phyloP scores from a whole-genome alignment of 306 rosid species.

The Castanea mollissima region DNA sequence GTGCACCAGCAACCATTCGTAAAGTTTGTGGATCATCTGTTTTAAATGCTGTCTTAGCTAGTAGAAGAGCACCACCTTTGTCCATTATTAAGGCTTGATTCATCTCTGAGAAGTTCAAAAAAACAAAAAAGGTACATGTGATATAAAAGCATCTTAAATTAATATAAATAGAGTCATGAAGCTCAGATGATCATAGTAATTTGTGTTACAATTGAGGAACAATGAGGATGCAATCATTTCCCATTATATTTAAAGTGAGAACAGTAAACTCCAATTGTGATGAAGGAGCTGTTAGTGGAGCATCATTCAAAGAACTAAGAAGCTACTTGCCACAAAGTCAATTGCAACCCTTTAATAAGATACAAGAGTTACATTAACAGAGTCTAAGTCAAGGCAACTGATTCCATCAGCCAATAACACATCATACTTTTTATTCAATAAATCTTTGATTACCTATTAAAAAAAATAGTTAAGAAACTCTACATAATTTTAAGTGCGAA shows the following conservation, averaged over 20 bases:
- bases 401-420: too few species aligned
- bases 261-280: neutral
- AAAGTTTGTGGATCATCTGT: conserved; percentile 63
- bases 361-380: too few species aligned
- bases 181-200: neutral
- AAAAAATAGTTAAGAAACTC: too few species aligned
- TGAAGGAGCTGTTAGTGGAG: neutral
- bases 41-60: conserved; percentile 50
- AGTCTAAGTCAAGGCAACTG: too few species aligned
- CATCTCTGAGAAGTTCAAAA: conserved; percentile 40
- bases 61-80: conserved; percentile 59
- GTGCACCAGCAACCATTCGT: conserved; percentile 75
- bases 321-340: neutral
- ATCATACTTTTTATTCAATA: too few species aligned
- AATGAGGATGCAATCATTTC: neutral
- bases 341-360: neutral
- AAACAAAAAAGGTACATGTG: neutral
- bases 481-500: too few species aligned
- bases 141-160: neutral
- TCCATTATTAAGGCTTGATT: conserved; percentile 57
- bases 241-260: neutral
- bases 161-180: neutral
- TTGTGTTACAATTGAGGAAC: neutral
- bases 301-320: neutral
- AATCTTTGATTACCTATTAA: too few species aligned